Percentiles rank a stretch among this genome's conserved stretches.
phyloP scores from a whole-genome alignment of 164 flowering plant species.

The Tetracentron sinense region DNA sequence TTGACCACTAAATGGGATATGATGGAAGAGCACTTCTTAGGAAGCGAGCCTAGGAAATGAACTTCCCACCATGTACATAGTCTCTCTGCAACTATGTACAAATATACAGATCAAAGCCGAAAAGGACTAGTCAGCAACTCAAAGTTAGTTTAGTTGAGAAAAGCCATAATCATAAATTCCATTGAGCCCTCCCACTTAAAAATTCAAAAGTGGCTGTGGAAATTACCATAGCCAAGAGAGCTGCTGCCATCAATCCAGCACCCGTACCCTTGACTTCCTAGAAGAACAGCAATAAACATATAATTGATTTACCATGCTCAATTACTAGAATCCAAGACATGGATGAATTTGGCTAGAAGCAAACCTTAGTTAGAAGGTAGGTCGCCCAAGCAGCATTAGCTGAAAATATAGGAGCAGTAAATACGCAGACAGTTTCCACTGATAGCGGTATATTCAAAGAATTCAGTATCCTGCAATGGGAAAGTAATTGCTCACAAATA shows the following conservation, averaged over 20 bases:
- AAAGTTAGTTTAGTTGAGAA: background rate
- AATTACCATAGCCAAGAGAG: slow-evolving; percentile 90
- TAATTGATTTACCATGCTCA: background rate
- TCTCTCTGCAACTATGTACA: too few species aligned
- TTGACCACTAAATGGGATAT: too few species aligned
- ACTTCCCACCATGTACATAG: too few species aligned
- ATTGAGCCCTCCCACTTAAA: background rate
- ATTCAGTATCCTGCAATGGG: slow-evolving; percentile 60
- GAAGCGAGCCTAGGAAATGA: too few species aligned
- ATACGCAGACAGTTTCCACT: slow-evolving; percentile 98
- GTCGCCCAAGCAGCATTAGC: slow-evolving; percentile 99
- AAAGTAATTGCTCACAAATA: slow-evolving; percentile 8
- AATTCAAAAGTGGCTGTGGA: slow-evolving; percentile 4
- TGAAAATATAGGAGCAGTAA: slow-evolving; percentile 96
- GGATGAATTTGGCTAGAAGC: slow-evolving; percentile 1
- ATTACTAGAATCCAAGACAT: background rate
- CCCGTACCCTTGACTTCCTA: slow-evolving; percentile 98
- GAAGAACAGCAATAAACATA: slow-evolving; percentile 11
- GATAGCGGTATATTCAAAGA: slow-evolving; percentile 95
- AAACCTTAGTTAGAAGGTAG: slow-evolving; percentile 90
- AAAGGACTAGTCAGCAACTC: background rate
- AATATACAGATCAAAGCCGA: background rate
- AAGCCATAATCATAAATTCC: background rate
- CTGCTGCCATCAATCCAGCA: slow-evolving; percentile 95
- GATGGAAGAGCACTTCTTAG: too few species aligned